Percentiles rank a stretch among this genome's conserved stretches.
phyloP scores from a whole-genome alignment of 164 flowering plant genomes.

The Berberis vulgaris region DNA sequence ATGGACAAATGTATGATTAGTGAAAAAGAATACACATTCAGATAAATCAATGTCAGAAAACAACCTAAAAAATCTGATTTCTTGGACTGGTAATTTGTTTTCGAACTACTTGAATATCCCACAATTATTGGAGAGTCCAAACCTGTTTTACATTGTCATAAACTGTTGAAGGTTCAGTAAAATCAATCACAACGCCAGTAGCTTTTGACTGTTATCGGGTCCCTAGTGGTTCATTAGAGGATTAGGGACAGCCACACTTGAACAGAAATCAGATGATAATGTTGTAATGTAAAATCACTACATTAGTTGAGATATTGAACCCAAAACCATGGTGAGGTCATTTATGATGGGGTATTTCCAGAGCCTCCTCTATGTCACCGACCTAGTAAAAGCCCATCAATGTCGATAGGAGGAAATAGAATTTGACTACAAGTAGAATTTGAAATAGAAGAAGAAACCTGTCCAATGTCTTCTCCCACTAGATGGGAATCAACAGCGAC shows the following conservation, averaged over 20 bases:
- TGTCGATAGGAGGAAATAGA: neutral
- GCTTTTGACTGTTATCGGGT: conserved; percentile 44
- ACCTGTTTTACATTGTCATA: conserved; percentile 97
- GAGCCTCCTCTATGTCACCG: conserved; percentile 76
- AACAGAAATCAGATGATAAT: neutral
- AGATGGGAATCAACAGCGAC: conserved; percentile 74
- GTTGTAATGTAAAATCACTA: conserved; percentile 6
- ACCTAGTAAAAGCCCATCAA: conserved; percentile 28
- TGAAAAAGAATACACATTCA: neutral
- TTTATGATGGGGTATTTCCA: conserved; percentile 72
- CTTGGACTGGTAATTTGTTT: no score
- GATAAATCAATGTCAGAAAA: neutral
- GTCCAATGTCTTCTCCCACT: conserved; percentile 79
- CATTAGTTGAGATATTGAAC: conserved; percentile 81
- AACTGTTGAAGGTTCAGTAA: conserved; percentile 71
- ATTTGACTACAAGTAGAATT: neutral
- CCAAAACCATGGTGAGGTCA: conserved; percentile 83
- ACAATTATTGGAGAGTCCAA: neutral
- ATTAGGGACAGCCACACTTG: neutral
- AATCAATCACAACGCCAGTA: conserved; percentile 62
- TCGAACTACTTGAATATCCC: no score
- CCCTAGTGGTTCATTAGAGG: neutral
- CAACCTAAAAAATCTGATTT: neutral
- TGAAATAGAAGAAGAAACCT: conserved; percentile 26
- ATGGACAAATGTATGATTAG: neutral